phyloP scores from a whole-genome alignment of 257 asterid species.

The Ophiorrhiza pumila region DNA sequence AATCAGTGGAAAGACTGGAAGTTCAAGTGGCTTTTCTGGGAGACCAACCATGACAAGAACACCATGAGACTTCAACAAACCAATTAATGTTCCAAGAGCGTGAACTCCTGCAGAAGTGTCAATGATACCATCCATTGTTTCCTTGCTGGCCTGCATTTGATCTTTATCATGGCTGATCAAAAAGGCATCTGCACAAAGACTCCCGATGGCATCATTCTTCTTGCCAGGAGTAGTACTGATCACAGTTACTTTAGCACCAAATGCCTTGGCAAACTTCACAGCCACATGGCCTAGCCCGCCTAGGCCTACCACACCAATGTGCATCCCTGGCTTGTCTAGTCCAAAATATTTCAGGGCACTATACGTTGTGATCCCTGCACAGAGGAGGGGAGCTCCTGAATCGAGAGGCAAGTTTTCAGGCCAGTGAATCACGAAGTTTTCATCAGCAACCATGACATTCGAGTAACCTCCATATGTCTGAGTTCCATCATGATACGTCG shows the following conservation, averaged over 20 bases:
- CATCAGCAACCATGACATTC: constrained; percentile 17
- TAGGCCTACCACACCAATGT: constrained; percentile 18
- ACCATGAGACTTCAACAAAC: constrained; percentile 11
- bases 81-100: constrained; percentile 3
- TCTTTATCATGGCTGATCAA: constrained; percentile 8
- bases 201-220: constrained; percentile 9
- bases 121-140: constrained; percentile 23
- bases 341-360: constrained; percentile 18
- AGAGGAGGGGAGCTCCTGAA: constrained; percentile 19
- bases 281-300: constrained; percentile 25
- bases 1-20: constrained; percentile 10
- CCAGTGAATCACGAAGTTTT: constrained; percentile 8
- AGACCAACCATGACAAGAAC: constrained; percentile 12
- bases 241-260: constrained; percentile 19
- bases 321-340: constrained; percentile 6
- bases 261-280: constrained; percentile 24
- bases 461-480: constrained; percentile 20
- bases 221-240: constrained; percentile 13
- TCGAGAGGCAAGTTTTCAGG: constrained; percentile 15
- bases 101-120: constrained; percentile 15
- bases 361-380: constrained; percentile 18
- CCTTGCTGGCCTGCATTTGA: background rate
- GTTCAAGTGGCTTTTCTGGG: constrained; percentile 14
- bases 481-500: constrained; percentile 12
- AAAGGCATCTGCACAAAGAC: constrained; percentile 16